phyloP scores from a whole-genome alignment of 768 basidiomycete genomes.

The Hortiboletus flavorubellus region DNA sequence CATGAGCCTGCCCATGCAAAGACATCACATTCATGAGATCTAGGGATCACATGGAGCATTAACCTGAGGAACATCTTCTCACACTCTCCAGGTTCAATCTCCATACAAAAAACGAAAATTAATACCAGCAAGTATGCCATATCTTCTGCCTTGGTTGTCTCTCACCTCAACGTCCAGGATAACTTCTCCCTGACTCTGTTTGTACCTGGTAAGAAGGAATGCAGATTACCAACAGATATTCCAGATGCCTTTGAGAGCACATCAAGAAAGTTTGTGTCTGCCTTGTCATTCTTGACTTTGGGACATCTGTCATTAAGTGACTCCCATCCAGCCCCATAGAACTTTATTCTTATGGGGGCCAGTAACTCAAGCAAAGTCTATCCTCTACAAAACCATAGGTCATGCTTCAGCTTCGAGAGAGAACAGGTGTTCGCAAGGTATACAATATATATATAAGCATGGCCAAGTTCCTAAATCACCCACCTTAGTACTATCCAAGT shows the following conservation, averaged over 20 bases:
- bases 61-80: constrained; percentile 3
- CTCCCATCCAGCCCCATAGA: constrained; percentile 5
- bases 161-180: neutral
- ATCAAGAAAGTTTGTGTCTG: neutral
- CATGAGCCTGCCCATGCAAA: constrained; percentile 4
- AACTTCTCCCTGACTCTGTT: constrained; percentile 7
- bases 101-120: constrained; percentile 2
- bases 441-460: constrained; percentile 3
- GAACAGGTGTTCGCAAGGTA: neutral
- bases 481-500: too few relatives aligned
- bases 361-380: neutral
- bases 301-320: neutral
- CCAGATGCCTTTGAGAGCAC: constrained; percentile 3
- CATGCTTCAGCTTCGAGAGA: neutral
- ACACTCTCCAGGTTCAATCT: neutral
- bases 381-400: constrained; percentile 2
- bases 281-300: constrained; percentile 4
- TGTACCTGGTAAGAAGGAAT: neutral
- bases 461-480: too few relatives aligned
- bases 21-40: neutral
- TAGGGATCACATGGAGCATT: constrained; percentile 3
- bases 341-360: constrained; percentile 1
- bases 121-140: neutral
- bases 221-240: constrained; percentile 2
- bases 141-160: neutral